Evolutionary conservation across 768 basidiomycete genomes (phyloP).

Genomic region (Lactifluus volemus): DNA sequence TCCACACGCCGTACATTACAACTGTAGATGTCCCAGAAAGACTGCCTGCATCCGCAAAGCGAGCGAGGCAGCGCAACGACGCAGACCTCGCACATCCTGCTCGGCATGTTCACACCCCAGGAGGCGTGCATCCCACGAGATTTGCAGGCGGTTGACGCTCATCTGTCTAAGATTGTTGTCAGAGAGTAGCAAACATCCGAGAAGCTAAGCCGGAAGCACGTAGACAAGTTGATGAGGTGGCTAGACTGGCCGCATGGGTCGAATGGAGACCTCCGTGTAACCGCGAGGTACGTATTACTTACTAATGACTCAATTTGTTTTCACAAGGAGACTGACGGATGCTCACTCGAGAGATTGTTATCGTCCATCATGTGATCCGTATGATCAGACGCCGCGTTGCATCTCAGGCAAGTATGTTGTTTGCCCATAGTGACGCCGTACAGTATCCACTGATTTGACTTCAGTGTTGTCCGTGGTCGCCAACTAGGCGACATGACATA

Average conservation of each 20-base stretch:
- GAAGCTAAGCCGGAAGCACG: background rate
- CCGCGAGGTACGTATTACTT: constrained; percentile 11
- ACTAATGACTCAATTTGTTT: background rate
- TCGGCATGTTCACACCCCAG: constrained; percentile 12
- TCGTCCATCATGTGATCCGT: too few relatives aligned
- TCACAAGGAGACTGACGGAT: too few relatives aligned
- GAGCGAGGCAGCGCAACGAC: constrained; percentile 14
- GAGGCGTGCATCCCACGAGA: constrained; percentile 16
- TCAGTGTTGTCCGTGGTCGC: too few relatives aligned
- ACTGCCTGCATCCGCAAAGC: background rate
- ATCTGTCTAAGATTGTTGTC: constrained; percentile 18
- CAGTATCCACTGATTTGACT: too few relatives aligned
- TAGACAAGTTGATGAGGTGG: constrained; percentile 18
- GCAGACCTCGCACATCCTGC: constrained; percentile 9
- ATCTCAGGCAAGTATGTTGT: too few relatives aligned
- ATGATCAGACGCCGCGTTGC: too few relatives aligned
- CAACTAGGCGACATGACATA: too few relatives aligned
- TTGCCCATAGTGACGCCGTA: too few relatives aligned
- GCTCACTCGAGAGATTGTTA: too few relatives aligned
- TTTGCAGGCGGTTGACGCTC: constrained; percentile 16
- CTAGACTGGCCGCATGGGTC: constrained; percentile 21
- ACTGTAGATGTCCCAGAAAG: constrained; percentile 6
- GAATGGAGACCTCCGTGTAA: constrained; percentile 13
- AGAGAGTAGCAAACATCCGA: background rate
- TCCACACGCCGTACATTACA: constrained; percentile 26